Evolutionary conservation across 129 eudicot genomes (phyloP), one percentile per base, ranked within the genome.

Genomic region (Flaveria trinervia): DNA sequence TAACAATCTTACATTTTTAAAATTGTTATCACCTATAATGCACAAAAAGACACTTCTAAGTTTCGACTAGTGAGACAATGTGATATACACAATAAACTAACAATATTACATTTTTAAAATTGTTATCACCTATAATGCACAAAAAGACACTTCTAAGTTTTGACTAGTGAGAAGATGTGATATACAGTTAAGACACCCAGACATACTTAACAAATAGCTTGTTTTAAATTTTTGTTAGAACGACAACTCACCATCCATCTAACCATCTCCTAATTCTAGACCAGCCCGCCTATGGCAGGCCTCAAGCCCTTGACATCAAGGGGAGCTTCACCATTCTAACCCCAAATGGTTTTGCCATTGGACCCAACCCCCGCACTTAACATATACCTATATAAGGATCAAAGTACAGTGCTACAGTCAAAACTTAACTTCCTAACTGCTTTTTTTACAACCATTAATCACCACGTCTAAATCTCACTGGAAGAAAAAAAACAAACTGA

Each of bases 41-140:
- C 45, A 72, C 54, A 36, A 36, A 14, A 59, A 14, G 44, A 44
- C 70, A 23, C 5, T n/a, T 51, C 26, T 16, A 15, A 5, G 23
- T 48, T 72, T 46, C 39, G 5, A 55, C 68, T 57, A 18, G 41
- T 56, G 68, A 57, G 17, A 57, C 68, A 20, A 36, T 20, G 68
- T 20, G 22, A 57, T 57, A 39, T 45, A 13, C 54, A 49, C 46
- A 64, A 49, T 26, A 71, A 72, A 55, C 77, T 30, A 55, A 72
- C 9, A 72, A 54, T 36, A 36, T 72, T 17, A 28, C 2, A 28
- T 52, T 26, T 52, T 0, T n/a, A 55, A 51, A 16, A 54, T 12
- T 4, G 11, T 20, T 52, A 36, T 56, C 41, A 54, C 9, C 68
- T 39, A 73, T 18, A 17, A 13, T 36, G 54, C 45, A 72, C 54